Percentiles rank a stretch among this genome's conserved stretches.
These are phyloP conservation scores for Linum trigynum DNA, from an alignment of 345 rosid species.

Conservation along the genomic window DNA sequence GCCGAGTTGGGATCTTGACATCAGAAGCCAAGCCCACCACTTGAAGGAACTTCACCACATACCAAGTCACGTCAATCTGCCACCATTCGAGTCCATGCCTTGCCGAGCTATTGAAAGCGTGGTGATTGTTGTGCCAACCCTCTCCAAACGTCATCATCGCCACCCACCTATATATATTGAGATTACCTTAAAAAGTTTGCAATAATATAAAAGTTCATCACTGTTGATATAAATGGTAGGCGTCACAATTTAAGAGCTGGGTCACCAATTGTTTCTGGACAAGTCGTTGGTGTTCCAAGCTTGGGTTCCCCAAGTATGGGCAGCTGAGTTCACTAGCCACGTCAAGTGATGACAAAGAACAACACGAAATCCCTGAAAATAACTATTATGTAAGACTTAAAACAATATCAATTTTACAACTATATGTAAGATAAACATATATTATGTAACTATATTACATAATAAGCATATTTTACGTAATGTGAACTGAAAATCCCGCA, in stretches of 20 bases:
- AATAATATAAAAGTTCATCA: not conserved
- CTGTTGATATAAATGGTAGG: too few species aligned
- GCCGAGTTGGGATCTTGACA: conserved; percentile 54
- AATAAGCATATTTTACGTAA: too few species aligned
- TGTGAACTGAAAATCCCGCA: too few species aligned
- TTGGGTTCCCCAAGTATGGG: conserved; percentile 91
- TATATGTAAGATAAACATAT: too few species aligned
- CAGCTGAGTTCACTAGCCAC: conserved; percentile 85
- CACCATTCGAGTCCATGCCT: too few species aligned
- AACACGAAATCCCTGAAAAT: conserved; percentile 55
- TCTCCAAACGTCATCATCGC: conserved; percentile 60
- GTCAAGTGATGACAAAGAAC: conserved; percentile 73
- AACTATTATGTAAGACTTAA: too few species aligned
- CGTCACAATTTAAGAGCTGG: conserved; percentile 12
- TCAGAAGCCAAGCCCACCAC: conserved; percentile 62
- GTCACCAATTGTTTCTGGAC: conserved; percentile 66
- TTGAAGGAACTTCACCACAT: conserved; percentile 48
- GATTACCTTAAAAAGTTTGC: not conserved
- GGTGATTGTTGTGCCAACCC: too few species aligned
- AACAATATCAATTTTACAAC: too few species aligned
- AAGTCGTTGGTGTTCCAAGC: conserved; percentile 76
- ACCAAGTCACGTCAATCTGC: conserved; percentile 27
- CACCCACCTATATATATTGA: conserved; percentile 48
- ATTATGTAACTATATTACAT: too few species aligned
- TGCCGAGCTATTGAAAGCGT: too few species aligned